Conservation (phyloP, 257 asterid genomes). For the Nicotiana otophora region DNA sequence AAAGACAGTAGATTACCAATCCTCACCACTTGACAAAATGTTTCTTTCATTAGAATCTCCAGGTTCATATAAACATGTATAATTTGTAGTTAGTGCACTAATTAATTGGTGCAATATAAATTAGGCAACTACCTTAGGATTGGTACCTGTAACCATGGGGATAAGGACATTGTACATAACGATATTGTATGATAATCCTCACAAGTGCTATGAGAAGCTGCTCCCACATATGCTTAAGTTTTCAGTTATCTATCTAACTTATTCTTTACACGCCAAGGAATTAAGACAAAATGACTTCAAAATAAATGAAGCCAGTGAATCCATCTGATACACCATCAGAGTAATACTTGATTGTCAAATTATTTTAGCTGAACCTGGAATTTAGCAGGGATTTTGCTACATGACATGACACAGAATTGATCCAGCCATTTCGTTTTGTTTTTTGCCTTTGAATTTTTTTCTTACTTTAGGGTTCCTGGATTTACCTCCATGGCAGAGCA, state of each 20-base stretch:
- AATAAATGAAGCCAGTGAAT: not conserved
- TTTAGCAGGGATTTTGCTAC: not conserved
- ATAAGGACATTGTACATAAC: not conserved
- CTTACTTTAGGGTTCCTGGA: not conserved
- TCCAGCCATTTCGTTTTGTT: not conserved
- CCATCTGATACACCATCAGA: not conserved
- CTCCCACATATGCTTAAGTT: not conserved
- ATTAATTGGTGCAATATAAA: not conserved
- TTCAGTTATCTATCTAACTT: not conserved
- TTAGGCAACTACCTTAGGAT: not conserved
- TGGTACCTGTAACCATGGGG: not conserved
- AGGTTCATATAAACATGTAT: not conserved
- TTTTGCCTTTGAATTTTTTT: not conserved
- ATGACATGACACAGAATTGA: not conserved
- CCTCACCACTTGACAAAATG: not conserved
- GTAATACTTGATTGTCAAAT: not conserved
- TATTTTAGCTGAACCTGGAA: not conserved
- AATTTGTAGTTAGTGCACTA: not conserved
- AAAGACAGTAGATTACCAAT: not conserved
- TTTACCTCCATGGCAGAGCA: constrained; percentile 96
- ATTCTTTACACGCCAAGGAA: not conserved
- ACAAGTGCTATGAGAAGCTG: not conserved
- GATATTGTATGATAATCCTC: not conserved
- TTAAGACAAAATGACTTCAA: not conserved
- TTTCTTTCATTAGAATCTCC: not conserved